phyloP scores from a whole-genome alignment of 371 early-diverging fungal species.

The Mortierella sp. region DNA sequence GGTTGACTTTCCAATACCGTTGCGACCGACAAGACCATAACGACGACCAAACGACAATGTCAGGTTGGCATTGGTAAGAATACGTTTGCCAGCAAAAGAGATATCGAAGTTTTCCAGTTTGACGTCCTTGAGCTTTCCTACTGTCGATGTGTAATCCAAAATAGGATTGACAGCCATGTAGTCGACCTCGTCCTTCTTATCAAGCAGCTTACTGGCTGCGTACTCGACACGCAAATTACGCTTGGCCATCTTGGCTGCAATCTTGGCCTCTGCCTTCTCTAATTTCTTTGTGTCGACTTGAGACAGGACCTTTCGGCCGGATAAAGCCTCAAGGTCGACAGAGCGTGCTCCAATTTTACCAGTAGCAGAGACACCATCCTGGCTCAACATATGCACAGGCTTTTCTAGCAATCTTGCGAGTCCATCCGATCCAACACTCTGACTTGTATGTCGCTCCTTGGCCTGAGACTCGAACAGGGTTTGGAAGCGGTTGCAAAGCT shows the following conservation, averaged over 20 bases:
- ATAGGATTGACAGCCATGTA: conserved; percentile 85
- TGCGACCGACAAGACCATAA: conserved; percentile 98
- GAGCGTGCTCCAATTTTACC: conserved; percentile 57
- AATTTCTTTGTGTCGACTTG: conserved; percentile 93
- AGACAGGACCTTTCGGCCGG: conserved; percentile 78
- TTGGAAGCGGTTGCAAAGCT: conserved; percentile 73
- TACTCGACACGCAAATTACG: conserved; percentile 77
- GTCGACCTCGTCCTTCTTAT: conserved; percentile 77
- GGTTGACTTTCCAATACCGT: conserved; percentile 99
- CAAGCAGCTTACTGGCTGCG: conserved; percentile 83
- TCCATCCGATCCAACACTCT: conserved; percentile 41
- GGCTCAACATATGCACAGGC: conserved; percentile 69
- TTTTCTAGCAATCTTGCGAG: conserved; percentile 63
- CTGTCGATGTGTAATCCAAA: conserved; percentile 86
- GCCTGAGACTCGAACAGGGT: conserved; percentile 62
- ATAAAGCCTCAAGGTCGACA: conserved; percentile 78
- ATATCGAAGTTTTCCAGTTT: conserved; percentile 97
- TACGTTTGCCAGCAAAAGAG: conserved; percentile 93
- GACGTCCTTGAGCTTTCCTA: conserved; percentile 93
- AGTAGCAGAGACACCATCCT: conserved; percentile 70
- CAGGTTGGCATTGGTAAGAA: conserved; percentile 89
- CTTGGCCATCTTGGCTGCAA: conserved; percentile 91
- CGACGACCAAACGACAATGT: conserved; percentile 91
- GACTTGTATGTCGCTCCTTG: conserved; percentile 38
- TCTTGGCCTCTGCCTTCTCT: conserved; percentile 93